Conservation (phyloP, 768 basidiomycete genomes). For the Xerocomellus amylosporus region DNA sequence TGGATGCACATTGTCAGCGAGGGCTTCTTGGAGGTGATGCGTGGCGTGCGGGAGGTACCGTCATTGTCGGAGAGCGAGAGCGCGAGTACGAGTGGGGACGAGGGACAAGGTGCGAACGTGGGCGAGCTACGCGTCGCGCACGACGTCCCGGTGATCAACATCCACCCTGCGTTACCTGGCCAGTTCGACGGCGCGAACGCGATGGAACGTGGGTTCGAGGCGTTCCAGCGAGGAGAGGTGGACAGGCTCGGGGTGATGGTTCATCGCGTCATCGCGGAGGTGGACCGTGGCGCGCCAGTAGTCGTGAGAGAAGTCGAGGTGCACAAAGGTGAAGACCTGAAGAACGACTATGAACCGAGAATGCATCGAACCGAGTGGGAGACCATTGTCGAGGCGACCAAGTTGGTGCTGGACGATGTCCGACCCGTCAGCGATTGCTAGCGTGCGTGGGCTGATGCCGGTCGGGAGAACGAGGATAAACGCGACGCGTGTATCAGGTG, state of each 20-base stretch:
- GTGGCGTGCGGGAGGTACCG: constrained; percentile 35
- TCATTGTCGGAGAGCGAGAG: neutral
- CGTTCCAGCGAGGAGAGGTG: constrained; percentile 81
- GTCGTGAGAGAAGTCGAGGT: constrained; percentile 78
- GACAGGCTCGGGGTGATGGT: constrained; percentile 84
- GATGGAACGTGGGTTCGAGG: constrained; percentile 84
- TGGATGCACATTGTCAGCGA: constrained; percentile 98
- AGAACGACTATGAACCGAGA: constrained; percentile 59
- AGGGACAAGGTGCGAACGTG: constrained; percentile 5
- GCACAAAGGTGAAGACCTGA: constrained; percentile 68
- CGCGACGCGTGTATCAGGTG: neutral
- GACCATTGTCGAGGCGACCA: constrained; percentile 85
- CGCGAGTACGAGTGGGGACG: neutral
- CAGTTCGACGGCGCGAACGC: constrained; percentile 96
- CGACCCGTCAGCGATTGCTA: constrained; percentile 20
- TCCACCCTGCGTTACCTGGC: constrained; percentile 94
- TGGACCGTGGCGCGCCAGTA: constrained; percentile 89
- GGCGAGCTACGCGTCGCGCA: constrained; percentile 18
- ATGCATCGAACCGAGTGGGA: constrained; percentile 86
- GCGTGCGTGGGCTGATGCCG: neutral
- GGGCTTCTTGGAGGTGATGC: constrained; percentile 67
- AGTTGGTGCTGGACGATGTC: constrained; percentile 59
- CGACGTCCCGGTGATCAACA: constrained; percentile 83
- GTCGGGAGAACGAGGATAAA: neutral
- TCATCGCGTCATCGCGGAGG: constrained; percentile 88